Conservation (phyloP, 1,284 basidiomycete species). For the Hemileia vastatrix region DNA sequence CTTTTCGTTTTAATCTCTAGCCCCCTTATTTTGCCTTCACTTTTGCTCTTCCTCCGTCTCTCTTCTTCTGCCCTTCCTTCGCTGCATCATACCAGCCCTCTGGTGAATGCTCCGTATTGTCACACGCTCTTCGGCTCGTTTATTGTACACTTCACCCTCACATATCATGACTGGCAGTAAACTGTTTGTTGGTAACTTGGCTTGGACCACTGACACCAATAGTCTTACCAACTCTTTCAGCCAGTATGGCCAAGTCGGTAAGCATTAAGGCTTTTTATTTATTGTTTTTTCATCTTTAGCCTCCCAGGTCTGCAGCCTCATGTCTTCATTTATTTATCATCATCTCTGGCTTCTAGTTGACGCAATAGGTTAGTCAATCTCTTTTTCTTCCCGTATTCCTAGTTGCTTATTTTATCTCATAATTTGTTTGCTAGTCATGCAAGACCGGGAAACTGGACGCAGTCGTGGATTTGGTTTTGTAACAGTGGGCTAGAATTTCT, state of each 20-base stretch:
- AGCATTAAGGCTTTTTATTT: no score
- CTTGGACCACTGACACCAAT: slow-evolving; percentile 11
- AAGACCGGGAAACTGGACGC: slow-evolving; percentile 90
- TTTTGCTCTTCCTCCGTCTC: no score
- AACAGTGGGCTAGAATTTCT: slow-evolving; percentile 15
- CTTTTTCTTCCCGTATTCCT: background rate
- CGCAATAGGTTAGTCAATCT: slow-evolving; percentile 6
- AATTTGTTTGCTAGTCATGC: slow-evolving; percentile 58
- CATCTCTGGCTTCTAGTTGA: slow-evolving; percentile 4
- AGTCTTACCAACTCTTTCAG: background rate
- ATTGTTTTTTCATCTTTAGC: no score
- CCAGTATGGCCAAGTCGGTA: slow-evolving; percentile 14
- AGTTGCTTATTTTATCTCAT: slow-evolving; percentile 2
- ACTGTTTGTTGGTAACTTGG: slow-evolving; percentile 18
- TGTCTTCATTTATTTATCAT: no score
- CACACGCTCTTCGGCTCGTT: no score
- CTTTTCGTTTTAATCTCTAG: no score
- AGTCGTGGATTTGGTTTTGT: slow-evolving; percentile 96
- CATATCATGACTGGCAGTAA: slow-evolving; percentile 9
- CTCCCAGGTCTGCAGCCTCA: no score
- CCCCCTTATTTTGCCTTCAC: no score
- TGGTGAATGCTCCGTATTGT: no score
- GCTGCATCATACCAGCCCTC: no score
- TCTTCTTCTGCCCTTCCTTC: no score
- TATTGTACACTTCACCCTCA: background rate